Evolutionary conservation across 805 yeast species (phyloP).

Genomic region (Cyberlindnera mycetangii): DNA sequence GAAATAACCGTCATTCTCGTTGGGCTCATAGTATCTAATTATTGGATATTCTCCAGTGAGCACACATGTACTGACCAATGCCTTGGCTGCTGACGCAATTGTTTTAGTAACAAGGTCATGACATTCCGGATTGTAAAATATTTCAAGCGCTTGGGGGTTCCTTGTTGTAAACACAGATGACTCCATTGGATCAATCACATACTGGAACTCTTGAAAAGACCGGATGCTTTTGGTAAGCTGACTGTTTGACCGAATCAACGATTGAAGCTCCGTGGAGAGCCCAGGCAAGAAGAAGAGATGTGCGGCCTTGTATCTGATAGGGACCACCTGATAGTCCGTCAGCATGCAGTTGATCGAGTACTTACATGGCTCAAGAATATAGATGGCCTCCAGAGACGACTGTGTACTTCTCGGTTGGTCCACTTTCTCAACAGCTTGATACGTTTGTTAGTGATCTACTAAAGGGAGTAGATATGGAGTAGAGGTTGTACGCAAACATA

Average conservation of each 20-base stretch:
- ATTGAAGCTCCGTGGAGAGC: slow-evolving; percentile 32
- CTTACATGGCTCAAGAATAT: slow-evolving; percentile 66
- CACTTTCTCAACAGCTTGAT: slow-evolving; percentile 58
- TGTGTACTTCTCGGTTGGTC: slow-evolving; percentile 61
- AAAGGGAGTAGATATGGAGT: background rate
- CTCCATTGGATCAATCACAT: slow-evolving; percentile 66
- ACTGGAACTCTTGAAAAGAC: slow-evolving; percentile 39
- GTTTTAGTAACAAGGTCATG: slow-evolving; percentile 57
- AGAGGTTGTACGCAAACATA: background rate
- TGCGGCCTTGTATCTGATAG: slow-evolving; percentile 72
- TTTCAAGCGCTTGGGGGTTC: slow-evolving; percentile 59
- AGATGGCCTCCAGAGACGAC: slow-evolving; percentile 71
- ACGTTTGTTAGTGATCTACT: background rate
- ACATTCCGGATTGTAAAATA: slow-evolving; percentile 67
- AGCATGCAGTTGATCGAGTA: slow-evolving; percentile 73
- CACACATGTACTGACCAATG: slow-evolving; percentile 70
- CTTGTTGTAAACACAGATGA: slow-evolving; percentile 69
- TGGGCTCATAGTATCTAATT: slow-evolving; percentile 66
- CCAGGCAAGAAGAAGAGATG: slow-evolving; percentile 74
- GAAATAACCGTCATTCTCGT: slow-evolving; percentile 43
- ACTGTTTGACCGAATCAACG: slow-evolving; percentile 28
- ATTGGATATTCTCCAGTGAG: slow-evolving; percentile 86
- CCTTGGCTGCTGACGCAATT: slow-evolving; percentile 54
- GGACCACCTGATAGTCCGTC: slow-evolving; percentile 64
- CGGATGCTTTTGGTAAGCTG: slow-evolving; percentile 29